Percentiles rank a stretch among this genome's conserved stretches.
Conservation (phyloP, 108 stramenopile genomes). For the Nannochloropsis oceanica region DNA sequence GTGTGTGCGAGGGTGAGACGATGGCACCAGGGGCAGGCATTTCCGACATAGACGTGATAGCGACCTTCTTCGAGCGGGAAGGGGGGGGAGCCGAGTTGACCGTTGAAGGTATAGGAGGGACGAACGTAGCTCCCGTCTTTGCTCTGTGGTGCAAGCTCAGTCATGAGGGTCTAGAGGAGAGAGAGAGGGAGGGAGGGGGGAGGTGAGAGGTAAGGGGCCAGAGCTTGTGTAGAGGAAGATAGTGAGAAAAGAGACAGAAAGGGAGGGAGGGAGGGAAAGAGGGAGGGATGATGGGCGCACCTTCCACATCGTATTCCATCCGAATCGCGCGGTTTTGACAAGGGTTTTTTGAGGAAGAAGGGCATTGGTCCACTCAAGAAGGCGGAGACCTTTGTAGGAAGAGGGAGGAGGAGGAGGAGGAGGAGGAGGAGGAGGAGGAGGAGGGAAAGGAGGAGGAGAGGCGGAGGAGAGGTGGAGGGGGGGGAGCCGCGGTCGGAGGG, state of each 20-base stretch:
- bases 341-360: conserved; percentile 9
- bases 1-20: conserved; percentile 43
- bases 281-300: background rate
- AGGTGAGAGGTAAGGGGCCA: background rate
- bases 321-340: conserved; percentile 11
- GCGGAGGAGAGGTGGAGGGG: background rate
- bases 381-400: conserved; percentile 7
- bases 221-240: background rate
- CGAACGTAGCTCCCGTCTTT: conserved; percentile 20
- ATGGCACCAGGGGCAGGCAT: conserved; percentile 74
- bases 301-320: conserved; percentile 16
- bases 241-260: background rate
- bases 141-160: conserved; percentile 22
- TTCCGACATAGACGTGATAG: conserved; percentile 78
- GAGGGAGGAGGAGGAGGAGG: background rate
- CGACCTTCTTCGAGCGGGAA: conserved; percentile 46
- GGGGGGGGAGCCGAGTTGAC: conserved; percentile 4
- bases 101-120: conserved; percentile 18
- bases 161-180: conserved; percentile 21
- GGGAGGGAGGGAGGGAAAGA: background rate
- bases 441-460: too few relatives aligned
- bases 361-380: conserved; percentile 17
- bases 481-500: background rate
- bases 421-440: too few relatives aligned
- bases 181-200: background rate